Conservation (phyloP, 495 filamentous ascomycete genomes). For the Lophiotrema nucula region DNA sequence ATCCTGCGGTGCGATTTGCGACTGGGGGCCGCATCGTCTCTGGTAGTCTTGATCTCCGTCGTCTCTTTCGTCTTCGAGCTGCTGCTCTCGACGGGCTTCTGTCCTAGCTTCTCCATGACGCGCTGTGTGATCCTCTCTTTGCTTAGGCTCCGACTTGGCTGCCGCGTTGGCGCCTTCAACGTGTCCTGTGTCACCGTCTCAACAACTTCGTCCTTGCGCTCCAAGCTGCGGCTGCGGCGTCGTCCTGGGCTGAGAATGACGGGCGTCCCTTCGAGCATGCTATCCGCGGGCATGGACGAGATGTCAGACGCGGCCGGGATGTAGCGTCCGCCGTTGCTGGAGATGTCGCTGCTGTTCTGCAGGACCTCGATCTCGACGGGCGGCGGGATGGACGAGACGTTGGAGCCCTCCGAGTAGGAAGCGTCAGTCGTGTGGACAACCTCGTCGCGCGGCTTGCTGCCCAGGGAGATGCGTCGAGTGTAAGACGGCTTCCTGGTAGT, state of each 20-base stretch:
- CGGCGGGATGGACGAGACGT: conserved; percentile 58
- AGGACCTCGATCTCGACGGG: conserved; percentile 86
- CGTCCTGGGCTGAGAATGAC: conserved; percentile 45
- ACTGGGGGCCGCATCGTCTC: conserved; percentile 59
- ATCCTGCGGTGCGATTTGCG: conserved; percentile 50
- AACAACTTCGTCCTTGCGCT: conserved; percentile 45
- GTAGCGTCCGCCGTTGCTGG: conserved; percentile 56
- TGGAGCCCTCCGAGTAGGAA: conserved; percentile 75
- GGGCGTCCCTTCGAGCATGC: conserved; percentile 70
- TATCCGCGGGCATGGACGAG: conserved; percentile 86
- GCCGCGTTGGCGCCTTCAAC: conserved; percentile 61
- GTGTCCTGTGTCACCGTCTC: conserved; percentile 47
- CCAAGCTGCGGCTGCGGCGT: conserved; percentile 59
- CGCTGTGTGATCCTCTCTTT: conserved; percentile 69
- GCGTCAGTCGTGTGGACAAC: conserved; percentile 52
- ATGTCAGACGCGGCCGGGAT: conserved; percentile 71
- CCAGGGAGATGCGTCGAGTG: conserved; percentile 62
- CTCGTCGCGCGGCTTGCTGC: conserved; percentile 54
- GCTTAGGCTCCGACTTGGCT: conserved; percentile 71
- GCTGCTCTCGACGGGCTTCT: conserved; percentile 47
- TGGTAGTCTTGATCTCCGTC: conserved; percentile 55
- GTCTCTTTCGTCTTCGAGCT: conserved; percentile 42
- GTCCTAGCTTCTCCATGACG: conserved; percentile 62
- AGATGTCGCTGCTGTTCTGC: conserved; percentile 59
- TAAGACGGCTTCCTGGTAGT: conserved; percentile 60